Evolutionary conservation across 139 green algal genomes (phyloP), one percentile per base, ranked within the genome.

Genomic region (Dunaliella sp.): DNA sequence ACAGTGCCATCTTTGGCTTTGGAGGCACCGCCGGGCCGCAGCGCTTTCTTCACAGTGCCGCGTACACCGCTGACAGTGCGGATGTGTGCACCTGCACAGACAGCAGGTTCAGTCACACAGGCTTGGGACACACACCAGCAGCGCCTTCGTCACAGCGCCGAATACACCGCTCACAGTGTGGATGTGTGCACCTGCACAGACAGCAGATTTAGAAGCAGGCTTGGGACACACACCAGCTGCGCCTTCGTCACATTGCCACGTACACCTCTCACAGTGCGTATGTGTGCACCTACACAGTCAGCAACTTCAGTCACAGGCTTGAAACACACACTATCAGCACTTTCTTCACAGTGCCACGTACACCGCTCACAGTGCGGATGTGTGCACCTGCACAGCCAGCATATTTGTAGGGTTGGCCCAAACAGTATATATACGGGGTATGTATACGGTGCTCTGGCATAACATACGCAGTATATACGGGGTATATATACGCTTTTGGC

Each of bases 321-420:
- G n/a, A n/a, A n/a, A n/a, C n/a, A n/a, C n/a, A n/a, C n/a, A n/a
- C n/a, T n/a, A n/a, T 84, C 32, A 94, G 37, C 22, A 94, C 94
- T 91, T 99, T 99, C 84, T 99, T 99, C 82, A 99, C 95, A 36
- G 95, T 98, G n/a, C 97, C 97, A 1, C 97, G 88, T 59, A 99
- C 98, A 86, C 97, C 97, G 34, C 88, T 95, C 28, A 98, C 97
- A 1, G 97, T 99, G 37, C 94, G 93, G 1, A 99, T 87, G 2
- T 88, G 79, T 0, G 97, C 97, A 36, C 97, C 97, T 92, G 98
- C 94, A 85, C 31, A 38, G n/a, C n/a, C n/a, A n/a, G n/a, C n/a
- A n/a, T n/a, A n/a, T n/a, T n/a, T n/a, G n/a, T n/a, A n/a, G n/a
- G n/a, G n/a, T n/a, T n/a, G n/a, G n/a, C n/a, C n/a, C n/a, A n/a